Conservation (phyloP, 176 grass and related monocot species). For the Oryza meridionalis region DNA sequence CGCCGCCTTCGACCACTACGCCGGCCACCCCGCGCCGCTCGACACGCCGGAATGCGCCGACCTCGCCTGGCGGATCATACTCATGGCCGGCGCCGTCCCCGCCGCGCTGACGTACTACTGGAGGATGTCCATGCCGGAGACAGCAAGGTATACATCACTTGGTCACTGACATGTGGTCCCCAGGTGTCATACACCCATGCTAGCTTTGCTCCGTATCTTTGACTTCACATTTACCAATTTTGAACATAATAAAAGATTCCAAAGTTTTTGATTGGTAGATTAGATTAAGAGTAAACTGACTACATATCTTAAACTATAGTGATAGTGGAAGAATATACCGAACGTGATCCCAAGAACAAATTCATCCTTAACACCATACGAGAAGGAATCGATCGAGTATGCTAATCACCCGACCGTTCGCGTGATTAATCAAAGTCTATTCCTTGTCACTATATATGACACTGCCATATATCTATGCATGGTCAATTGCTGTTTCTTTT, state of each 20-base stretch:
- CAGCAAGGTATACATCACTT: conserved; percentile 52
- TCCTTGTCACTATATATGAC: no score
- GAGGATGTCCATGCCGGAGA: conserved; percentile 95
- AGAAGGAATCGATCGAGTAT: neutral
- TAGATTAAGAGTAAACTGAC: neutral
- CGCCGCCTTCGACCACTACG: conserved; percentile 49
- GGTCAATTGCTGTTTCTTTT: no score
- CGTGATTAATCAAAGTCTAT: no score
- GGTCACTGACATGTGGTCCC: neutral
- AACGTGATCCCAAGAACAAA: neutral
- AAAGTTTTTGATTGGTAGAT: neutral
- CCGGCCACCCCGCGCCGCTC: conserved; percentile 25
- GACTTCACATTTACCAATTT: neutral
- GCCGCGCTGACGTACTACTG: conserved; percentile 80
- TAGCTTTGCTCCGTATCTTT: neutral
- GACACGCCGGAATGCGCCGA: conserved; percentile 46
- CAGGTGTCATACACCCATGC: neutral
- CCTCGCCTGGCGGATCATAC: conserved; percentile 75
- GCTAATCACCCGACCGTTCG: neutral
- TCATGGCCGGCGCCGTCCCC: conserved; percentile 70
- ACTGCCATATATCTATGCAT: no score
- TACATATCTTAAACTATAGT: neutral
- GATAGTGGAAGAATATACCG: neutral
- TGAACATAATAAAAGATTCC: neutral
- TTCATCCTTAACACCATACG: neutral